These are phyloP conservation scores for Triticum aestivum DNA, from an alignment of 176 grass and related monocot genomes.

Conservation along the genomic window IWGSC_CS_RefSeq_v2.1 NC_057810.1:611643739-611644238, in stretches of 20 bases:
- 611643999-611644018: neutral
- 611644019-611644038: constrained; percentile 1
- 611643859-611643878: neutral
- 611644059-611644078: neutral
- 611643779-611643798: too few species aligned
- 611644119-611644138: constrained; percentile 12
- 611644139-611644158: constrained; percentile 8
- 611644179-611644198: constrained; percentile 38
- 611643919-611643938: neutral
- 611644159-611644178: constrained; percentile 28
- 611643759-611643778: too few species aligned
- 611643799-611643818: too few species aligned
- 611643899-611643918: neutral
- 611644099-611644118: constrained; percentile 18
- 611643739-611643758: too few species aligned
- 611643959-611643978: neutral
- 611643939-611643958: neutral
- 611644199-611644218: constrained; percentile 27
- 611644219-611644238: constrained; percentile 1
- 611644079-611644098: neutral
- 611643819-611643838: too few species aligned
- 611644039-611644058: constrained; percentile 20
- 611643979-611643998: neutral
- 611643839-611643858: too few species aligned
- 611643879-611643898: neutral